Conservation (phyloP, 2,329 filamentous ascomycete species). For the Podosphaera fusca region DNA sequence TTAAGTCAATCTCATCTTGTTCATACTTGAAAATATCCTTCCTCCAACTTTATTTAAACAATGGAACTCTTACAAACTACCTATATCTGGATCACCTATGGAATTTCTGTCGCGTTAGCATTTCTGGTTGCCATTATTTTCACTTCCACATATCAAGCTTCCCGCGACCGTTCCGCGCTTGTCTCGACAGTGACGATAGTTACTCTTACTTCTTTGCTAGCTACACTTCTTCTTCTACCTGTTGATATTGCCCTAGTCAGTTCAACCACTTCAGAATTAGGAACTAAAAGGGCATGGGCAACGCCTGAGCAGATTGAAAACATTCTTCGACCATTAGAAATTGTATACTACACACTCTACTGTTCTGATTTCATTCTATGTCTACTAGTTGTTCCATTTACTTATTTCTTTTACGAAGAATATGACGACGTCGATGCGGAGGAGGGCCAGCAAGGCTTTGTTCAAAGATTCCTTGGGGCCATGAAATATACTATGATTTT, state of each 20-base stretch:
- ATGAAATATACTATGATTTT: conserved; percentile 81
- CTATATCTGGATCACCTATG: conserved; percentile 89
- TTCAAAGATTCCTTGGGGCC: conserved; percentile 55
- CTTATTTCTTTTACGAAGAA: conserved; percentile 97
- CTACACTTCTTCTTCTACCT: conserved; percentile 75
- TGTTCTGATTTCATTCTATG: conserved; percentile 79
- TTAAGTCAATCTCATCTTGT: not conserved
- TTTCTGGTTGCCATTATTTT: conserved; percentile 62
- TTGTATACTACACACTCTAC: conserved; percentile 85
- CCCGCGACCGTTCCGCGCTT: conserved; percentile 59
- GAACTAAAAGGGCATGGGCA: conserved; percentile 85
- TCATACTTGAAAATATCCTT: not conserved
- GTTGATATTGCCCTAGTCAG: conserved; percentile 92
- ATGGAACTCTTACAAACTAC: conserved; percentile 52
- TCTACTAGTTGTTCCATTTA: conserved; percentile 73
- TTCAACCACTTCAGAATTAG: conserved; percentile 55
- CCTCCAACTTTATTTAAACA: not conserved
- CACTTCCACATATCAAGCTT: conserved; percentile 76
- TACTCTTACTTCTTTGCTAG: conserved; percentile 67
- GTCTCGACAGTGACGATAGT: conserved; percentile 72
- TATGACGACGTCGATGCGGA: conserved; percentile 80
- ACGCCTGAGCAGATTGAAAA: conserved; percentile 55
- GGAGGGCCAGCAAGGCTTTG: conserved; percentile 48
- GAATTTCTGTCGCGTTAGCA: conserved; percentile 54
- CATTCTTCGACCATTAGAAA: conserved; percentile 58